Conservation (phyloP, 176 grass and related monocot genomes). For the Zoysia pacifica region DNA sequence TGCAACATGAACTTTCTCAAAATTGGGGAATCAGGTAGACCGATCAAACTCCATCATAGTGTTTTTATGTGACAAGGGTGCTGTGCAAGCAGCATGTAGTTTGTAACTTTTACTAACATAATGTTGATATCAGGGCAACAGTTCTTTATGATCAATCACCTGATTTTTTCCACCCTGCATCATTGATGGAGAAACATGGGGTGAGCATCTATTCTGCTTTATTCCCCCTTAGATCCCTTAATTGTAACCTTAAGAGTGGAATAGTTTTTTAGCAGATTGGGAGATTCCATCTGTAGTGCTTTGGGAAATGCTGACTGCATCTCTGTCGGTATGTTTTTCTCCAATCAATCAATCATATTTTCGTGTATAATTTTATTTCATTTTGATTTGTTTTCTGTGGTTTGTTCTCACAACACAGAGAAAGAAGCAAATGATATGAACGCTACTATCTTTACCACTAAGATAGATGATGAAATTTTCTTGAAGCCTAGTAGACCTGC, state of each 20-base stretch:
- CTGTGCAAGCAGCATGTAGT: background rate
- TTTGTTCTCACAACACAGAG: constrained; percentile 37
- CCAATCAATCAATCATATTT: constrained; percentile 28
- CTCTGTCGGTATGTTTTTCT: constrained; percentile 62
- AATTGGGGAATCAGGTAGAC: constrained; percentile 94
- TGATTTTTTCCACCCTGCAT: constrained; percentile 94
- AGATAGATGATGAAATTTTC: constrained; percentile 47
- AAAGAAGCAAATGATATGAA: constrained; percentile 40
- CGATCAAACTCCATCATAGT: constrained; percentile 6
- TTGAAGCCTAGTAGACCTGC: constrained; percentile 82
- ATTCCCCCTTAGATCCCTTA: constrained; percentile 9
- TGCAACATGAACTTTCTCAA: constrained; percentile 97
- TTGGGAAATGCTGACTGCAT: constrained; percentile 74
- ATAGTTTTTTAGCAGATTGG: constrained; percentile 90
- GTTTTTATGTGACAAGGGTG: background rate
- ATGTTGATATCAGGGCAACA: constrained; percentile 60
- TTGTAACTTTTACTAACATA: constrained; percentile 25
- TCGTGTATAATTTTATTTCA: constrained; percentile 21
- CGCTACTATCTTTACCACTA: constrained; percentile 51
- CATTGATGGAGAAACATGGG: constrained; percentile 73
- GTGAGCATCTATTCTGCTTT: constrained; percentile 48
- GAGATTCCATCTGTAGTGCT: constrained; percentile 58
- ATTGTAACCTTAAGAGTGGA: constrained; percentile 42
- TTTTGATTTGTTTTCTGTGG: constrained; percentile 1
- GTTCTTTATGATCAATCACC: constrained; percentile 97